Evolutionary conservation across 1,139 yeast species (phyloP), one percentile per base, ranked within the genome.

Genomic region (Casaregolazyma lundiana): DNA sequence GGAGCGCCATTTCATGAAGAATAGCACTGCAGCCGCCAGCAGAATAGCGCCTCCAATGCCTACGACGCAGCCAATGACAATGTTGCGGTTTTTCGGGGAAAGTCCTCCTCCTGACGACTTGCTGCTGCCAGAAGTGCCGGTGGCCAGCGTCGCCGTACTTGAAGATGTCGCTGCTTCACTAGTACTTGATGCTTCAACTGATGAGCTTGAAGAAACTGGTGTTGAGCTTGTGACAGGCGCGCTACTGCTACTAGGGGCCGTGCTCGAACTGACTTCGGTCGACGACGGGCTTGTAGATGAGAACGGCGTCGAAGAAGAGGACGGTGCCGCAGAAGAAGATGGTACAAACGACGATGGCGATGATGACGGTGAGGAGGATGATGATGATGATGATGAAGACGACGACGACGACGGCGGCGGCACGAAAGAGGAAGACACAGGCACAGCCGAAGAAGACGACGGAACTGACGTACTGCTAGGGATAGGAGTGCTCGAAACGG

Each of bases 1-100:
- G 42, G 57, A 53, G 54, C 60, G 54, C 35, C 59, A 42, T 42
- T 64, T 45, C 55, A 53, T 60, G 30, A 49, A 53, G 1, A 61
- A 60, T 46, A 58, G 58, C 8, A 53, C 63, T 5, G 55, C 48
- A 4, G 60, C 64, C 6, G 50, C 54, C n/a, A 62, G 47, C 11
- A 63, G 41, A 38, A 63, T 42, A 17, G 56, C 55, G 8, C 66
- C 66, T 16, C 65, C 66, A 11, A 63, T 63, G 35, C 66, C 66
- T 6, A 62, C 65, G 4, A 57, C 63, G 19, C 59, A 60, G 16
- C 67, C 67, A 46, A 63, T 60, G 29, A 62, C 57, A 45, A 63
- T 58, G 50, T 56, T 57, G 20, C 57, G 52, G 53, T 61, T 49
- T 41, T 59, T 51, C 13, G 56, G 49, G 9, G 63, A 57, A 11